Evolutionary conservation across 2,329 filamentous ascomycete genomes (phyloP), one percentile per base, ranked within the genome.

Genomic region (Hypoxylon sp.): DNA sequence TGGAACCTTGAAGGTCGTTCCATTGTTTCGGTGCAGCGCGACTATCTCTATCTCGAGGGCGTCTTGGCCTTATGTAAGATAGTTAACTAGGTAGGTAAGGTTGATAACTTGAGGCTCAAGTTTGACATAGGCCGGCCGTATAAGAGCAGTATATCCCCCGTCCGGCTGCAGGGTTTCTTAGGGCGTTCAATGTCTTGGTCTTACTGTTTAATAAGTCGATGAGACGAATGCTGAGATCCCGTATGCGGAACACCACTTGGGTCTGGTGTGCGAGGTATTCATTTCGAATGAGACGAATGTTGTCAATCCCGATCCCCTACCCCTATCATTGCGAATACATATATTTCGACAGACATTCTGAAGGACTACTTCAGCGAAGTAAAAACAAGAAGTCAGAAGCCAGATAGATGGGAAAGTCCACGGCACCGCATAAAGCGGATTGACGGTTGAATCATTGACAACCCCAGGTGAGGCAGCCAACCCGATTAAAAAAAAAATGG

Each of bases 21-120:
- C 64, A 62, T 61, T 51, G 54, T 37, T 62, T 68, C 58, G 64
- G 61, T 49, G 40, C 54, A 59, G 27, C 22, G 20, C 17, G 30
- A 35, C 20, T 40, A 65, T 33, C 31, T 51, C 27, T 40, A 49
- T 48, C 25, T 48, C 44, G 33, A 13, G 27, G 30, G 11, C 42
- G 42, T 31, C 42, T 30, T 53, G 40, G 35, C 13, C 57, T n/a
- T 37, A 22, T 20, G 40, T 48, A 25, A 44, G 17, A n/a, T 48
- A 7, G 10, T 10, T n/a, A n/a, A 35, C 42, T 20, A 20, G 20
- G 20, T 20, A 5, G 25, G 25, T 27, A 27, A 27, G 27, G 31
- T 14, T 59, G 35, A 31, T 58, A 17, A 11, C 25, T 55, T 22
- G 58, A 55, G 33, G 51, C 30, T 57, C 35, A 49, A 46, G 13